Base-by-base conservation (phyloP, 176 grass and related monocot species). In the Oryza meridionalis region DNA sequence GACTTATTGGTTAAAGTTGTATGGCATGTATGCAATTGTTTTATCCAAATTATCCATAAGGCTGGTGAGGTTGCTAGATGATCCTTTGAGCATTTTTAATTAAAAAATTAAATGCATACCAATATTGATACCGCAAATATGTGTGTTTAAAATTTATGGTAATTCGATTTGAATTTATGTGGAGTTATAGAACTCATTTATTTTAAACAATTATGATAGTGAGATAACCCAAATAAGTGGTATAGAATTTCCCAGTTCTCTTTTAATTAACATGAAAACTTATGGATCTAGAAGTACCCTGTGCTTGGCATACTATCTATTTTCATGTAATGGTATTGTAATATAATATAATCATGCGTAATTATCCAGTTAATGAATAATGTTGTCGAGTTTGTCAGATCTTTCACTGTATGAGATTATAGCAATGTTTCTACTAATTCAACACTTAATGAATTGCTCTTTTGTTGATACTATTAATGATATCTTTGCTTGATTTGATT, bases 401-500 rank as follows among this genome's bases (percentile, higher is more conserved):
- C 42, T 42, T 67, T 43, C 61, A 4, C 37, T 84, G 8, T 53
- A 61, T 19, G 21, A 75, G 27, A 43, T 75, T 46, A 25, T 84
- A 37, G 27, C 24, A 13, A 49, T 16, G 69, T 75, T 73, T 31
- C 19, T 49, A 16, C 44, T 49, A 25, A 50, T 11, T 53, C 10
- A 37, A 83, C 59, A 65, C 69, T 33, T n/a, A 4, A 73, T 40
- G 24, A 50, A 22, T 43, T 59, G 4, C 1, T 40, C 38, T 40
- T 45, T 3, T 24, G 0, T 22, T 17, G 61, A 67, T 24, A n/a
- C 6, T 58, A 6, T 66, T 44, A 37, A 64, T 22, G 10, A 21
- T 71, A 63, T 45, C n/a, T 82, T 73, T 33, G 31, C 58, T 73
- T 51, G 27, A 37, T 84, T 67, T 7, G 21, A 51, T 65, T 65